Evolutionary conservation across 2,329 filamentous ascomycete species (phyloP).

Genomic region (Sporothrix sp.): DNA sequence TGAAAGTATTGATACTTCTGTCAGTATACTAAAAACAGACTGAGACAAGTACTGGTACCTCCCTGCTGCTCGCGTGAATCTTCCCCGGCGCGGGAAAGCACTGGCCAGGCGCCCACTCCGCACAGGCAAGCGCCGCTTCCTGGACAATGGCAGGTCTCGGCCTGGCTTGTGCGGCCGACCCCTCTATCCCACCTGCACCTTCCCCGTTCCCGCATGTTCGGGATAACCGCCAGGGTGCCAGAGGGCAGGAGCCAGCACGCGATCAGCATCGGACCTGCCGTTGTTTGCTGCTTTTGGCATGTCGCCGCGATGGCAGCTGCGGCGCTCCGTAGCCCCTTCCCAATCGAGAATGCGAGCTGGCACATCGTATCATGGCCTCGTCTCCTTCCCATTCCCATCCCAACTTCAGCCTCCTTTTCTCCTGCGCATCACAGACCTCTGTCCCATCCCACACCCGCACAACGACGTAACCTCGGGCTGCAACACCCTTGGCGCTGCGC

Average conservation of each 20-base stretch:
- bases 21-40: no score
- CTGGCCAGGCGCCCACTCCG: no score
- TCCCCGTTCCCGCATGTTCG: not conserved
- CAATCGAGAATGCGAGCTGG: not conserved
- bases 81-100: not conserved
- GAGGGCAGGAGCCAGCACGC: slow-evolving; percentile 4
- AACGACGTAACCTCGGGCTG: not conserved
- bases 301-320: not conserved
- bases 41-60: not conserved
- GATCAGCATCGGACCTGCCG: slow-evolving; percentile 1
- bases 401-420: not conserved
- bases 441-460: not conserved
- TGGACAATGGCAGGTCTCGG: no score
- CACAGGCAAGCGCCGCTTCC: no score
- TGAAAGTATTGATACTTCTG: no score
- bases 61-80: no score
- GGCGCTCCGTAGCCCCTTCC: not conserved
- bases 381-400: not conserved
- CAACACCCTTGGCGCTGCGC: not conserved
- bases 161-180: not conserved
- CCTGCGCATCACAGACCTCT: no score
- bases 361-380: not conserved
- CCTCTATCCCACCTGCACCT: slow-evolving; percentile 2
- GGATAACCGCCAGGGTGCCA: not conserved
- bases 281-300: not conserved